Evolutionary conservation across 2,329 filamentous ascomycete species (phyloP), one percentile per base, ranked within the genome.

Genomic region (Aspergillus sp.): DNA sequence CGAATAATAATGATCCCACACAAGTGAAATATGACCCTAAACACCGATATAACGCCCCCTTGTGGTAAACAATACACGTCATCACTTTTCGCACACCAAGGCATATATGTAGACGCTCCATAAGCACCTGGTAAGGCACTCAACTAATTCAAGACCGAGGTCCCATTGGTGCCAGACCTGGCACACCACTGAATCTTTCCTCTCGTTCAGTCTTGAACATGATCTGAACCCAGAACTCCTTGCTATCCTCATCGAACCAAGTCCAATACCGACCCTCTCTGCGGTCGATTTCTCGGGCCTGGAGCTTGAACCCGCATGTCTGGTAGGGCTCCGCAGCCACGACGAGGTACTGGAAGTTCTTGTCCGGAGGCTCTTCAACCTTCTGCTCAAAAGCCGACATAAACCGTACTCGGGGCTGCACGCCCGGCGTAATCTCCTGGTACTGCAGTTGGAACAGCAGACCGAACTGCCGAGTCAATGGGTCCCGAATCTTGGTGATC

Each of bases 121-220:
- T 41, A 40, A 40, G 38, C 12, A 42, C 19, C 43, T 39, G 43
- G 7, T 9, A 34, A 5, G 34, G 19, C 5, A 11, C n/a, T 36
- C 13, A 11, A 11, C 12, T 8, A 36, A 6, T 27, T 61, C 50
- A 67, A 48, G 51, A 57, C 50, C 58, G 53, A 37, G 54, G 51
- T 11, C 53, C 62, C 57, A 61, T 60, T 13, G 79, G 77, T 10
- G 79, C 81, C 61, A 85, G 65, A 44, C 82, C 82, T 31, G 82
- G 82, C 35, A 85, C 82, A 56, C 79, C 80, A 57, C 75, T 80
- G 57, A 82, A 97, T 48, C 90, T 78, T 77, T 96, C 91, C 71
- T 97, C 93, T 51, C 93, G 82, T 75, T 98, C 93, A 33, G 93
- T 97, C 80, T 96, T 93, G 72, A 97, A 98, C 76, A 97, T 87